phyloP scores from a whole-genome alignment of 2,329 filamentous ascomycete genomes.

The Decorospora gaudefroyi region DNA sequence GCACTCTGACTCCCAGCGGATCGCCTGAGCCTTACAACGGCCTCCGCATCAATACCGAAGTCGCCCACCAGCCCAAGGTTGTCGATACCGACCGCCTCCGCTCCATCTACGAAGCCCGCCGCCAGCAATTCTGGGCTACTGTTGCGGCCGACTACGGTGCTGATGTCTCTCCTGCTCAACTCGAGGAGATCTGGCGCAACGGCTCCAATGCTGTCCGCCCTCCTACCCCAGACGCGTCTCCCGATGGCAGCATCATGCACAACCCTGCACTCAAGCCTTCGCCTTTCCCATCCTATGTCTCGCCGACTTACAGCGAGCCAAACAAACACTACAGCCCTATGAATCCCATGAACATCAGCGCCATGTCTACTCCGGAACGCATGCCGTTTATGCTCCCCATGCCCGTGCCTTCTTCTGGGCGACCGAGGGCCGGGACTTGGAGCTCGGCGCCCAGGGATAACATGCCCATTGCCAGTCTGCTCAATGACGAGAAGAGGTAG shows the following conservation, averaged over 20 bases:
- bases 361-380: conserved; percentile 42
- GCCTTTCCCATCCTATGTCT: conserved; percentile 39
- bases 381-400: conserved; percentile 46
- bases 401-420: conserved; percentile 42
- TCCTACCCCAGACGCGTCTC: conserved; percentile 48
- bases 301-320: conserved; percentile 37
- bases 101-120: conserved; percentile 71
- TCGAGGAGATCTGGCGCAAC: conserved; percentile 70
- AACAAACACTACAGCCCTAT: conserved; percentile 42
- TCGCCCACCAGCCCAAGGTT: conserved; percentile 50
- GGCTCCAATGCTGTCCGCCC: conserved; percentile 41
- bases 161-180: conserved; percentile 63
- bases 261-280: conserved; percentile 39
- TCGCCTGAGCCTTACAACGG: conserved; percentile 46
- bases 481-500: conserved; percentile 47
- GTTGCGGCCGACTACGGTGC: conserved; percentile 73
- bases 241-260: conserved; percentile 46
- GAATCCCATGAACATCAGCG: conserved; percentile 37
- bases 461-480: conserved; percentile 47
- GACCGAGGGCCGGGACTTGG: conserved; percentile 43
- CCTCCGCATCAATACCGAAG: conserved; percentile 54
- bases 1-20: conserved; percentile 49
- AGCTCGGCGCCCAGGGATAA: conserved; percentile 45
- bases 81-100: conserved; percentile 71
- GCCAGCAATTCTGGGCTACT: conserved; percentile 71